A percentile compares a stretch with the other conserved stretches of the same genome.
These are phyloP conservation scores for Mortierella sp. DNA, from an alignment of 371 early-diverging fungal species.

Conservation along the genomic window DNA sequence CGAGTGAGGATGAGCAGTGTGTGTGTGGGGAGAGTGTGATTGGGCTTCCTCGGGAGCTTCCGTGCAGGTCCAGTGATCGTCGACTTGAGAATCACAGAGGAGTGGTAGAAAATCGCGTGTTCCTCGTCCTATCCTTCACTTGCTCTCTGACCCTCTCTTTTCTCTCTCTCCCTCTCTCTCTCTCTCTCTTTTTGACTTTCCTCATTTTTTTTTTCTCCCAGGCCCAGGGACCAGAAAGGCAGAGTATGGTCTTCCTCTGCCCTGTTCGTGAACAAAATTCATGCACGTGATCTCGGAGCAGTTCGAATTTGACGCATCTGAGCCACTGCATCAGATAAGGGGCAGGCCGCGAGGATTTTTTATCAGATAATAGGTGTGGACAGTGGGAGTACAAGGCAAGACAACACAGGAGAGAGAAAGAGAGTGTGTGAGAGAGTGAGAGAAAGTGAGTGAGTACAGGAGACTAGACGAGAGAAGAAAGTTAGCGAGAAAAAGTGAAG, in stretches of 20 bases:
- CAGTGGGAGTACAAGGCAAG: not conserved
- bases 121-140: too few relatives aligned
- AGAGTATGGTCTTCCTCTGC: too few relatives aligned
- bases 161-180: not conserved
- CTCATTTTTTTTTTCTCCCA: slow-evolving; percentile 1
- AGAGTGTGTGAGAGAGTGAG: not conserved
- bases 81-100: too few relatives aligned
- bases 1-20: not conserved
- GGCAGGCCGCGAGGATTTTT: too few relatives aligned
- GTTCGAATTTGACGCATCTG: too few relatives aligned
- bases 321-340: too few relatives aligned
- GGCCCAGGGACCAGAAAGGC: too few relatives aligned
- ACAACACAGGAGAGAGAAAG: not conserved
- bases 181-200: not conserved
- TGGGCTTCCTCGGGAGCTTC: not conserved
- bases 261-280: too few relatives aligned
- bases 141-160: slow-evolving; percentile 9
- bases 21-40: not conserved
- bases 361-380: too few relatives aligned
- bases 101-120: too few relatives aligned
- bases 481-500: not conserved
- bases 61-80: too few relatives aligned
- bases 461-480: not conserved
- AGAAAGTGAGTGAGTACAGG: not conserved
- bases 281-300: too few relatives aligned